Evolutionary conservation across 2,329 filamentous ascomycete genomes (phyloP).

Genomic region (Alternaria triticimaculans): DNA sequence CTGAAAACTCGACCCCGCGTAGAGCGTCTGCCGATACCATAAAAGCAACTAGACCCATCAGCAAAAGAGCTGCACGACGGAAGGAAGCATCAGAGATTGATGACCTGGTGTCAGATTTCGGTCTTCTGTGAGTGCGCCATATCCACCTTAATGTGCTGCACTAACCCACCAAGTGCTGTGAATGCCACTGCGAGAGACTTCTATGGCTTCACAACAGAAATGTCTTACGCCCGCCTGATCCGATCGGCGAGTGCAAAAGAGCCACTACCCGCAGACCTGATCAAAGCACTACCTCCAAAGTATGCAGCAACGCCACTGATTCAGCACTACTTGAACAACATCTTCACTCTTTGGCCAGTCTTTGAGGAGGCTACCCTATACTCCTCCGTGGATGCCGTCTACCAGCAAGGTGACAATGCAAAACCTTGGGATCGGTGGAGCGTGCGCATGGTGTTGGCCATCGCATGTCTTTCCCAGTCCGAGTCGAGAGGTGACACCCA

Average conservation of each 20-base stretch:
- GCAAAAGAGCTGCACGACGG: conserved; percentile 54
- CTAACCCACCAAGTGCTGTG: conserved; percentile 69
- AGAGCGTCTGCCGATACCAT: conserved; percentile 46
- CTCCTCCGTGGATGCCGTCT: conserved; percentile 80
- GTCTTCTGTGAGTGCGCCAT: conserved; percentile 71
- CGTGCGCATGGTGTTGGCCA: conserved; percentile 87
- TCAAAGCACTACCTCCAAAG: conserved; percentile 71
- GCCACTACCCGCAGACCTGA: conserved; percentile 66
- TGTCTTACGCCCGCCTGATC: conserved; percentile 90
- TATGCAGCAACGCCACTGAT: conserved; percentile 72
- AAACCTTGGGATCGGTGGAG: conserved; percentile 79
- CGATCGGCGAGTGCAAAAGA: conserved; percentile 82
- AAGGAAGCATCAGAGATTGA: conserved; percentile 87
- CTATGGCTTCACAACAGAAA: conserved; percentile 83
- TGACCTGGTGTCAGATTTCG: conserved; percentile 91
- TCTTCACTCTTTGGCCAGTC: conserved; percentile 80
- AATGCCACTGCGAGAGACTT: conserved; percentile 95
- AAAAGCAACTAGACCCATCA: conserved; percentile 40
- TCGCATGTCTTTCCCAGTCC: conserved; percentile 77
- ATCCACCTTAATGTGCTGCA: neutral
- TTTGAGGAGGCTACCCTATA: conserved; percentile 82
- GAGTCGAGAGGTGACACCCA: conserved; percentile 68
- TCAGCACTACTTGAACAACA: conserved; percentile 83
- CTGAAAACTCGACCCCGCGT: conserved; percentile 62
- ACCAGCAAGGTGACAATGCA: conserved; percentile 70